Base-by-base conservation (phyloP, 176 grass and related monocot genomes). In the Cocos nucifera region DNA sequence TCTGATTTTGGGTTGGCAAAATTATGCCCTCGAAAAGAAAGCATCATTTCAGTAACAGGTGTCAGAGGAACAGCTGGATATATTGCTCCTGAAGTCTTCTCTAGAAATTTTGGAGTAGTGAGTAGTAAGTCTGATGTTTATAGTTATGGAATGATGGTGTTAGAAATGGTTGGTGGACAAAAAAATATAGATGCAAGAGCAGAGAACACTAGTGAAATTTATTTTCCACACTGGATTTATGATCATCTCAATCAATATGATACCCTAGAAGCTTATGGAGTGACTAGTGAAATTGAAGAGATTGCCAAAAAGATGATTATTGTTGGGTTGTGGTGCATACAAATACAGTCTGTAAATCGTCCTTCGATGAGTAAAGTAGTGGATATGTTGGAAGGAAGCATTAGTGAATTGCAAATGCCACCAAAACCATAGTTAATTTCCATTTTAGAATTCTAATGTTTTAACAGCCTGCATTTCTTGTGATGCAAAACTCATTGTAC, bases 281-380 rank as follows among this genome's bases (percentile, higher is more conserved):
- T 86, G 2, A 77, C 51, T 7, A 22, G 50, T 39, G 78, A 86
- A 17, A 77, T 74, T 1, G 64, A 67, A 63, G 79, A 86, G 17
- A 75, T 69, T 7, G 58, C 73, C 1, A 79, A 48, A 50, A 86
- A 71, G 60, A 70, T 80, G 62, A 57, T 79, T 10, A 48, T 86
- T 54, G 77, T 86, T 27, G 88, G 80, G 0, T 27, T 81, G 16
- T 87, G 83, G 80, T 93, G 84, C 49, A 64, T 87, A 50, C 83
- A 93, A 24, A 53, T 70, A 0, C 56, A 9, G 0, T 70, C 77
- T 2, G 19, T 16, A 4, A 70, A 85, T 61, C 69, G 75, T 5
- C 84, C 89, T 49, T 64, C 65, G 0, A 82, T 85, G 67, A 75
- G 52, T 24, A 48, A 52, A 69, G 75, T 84, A 15, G 28, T 95